Evolutionary conservation across 208 protist genomes (phyloP), one percentile per base, ranked within the genome.

Genomic region (Kentomonas sorsogonicus): DNA sequence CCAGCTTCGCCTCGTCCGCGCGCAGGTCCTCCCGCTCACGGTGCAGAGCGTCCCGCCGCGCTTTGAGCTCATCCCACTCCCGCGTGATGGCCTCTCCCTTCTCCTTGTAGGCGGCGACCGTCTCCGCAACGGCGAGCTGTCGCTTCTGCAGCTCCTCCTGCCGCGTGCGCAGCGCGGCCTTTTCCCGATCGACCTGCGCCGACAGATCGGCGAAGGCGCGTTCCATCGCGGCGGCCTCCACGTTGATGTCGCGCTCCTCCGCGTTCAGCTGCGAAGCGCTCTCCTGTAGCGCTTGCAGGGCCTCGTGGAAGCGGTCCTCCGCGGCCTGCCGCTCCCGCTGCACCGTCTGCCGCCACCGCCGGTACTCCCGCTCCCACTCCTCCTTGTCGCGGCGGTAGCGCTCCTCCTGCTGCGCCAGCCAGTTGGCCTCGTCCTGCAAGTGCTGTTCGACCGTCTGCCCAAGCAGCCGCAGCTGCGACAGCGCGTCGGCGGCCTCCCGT

Each of bases 321-420:
- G 74, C 77, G 1, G 58, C 51, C 23, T 52, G 61, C 29, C 76
- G 74, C 58, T 93, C 79, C 16, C 72, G 59, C 57, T 86, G 64
- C 33, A 85, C 81, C 34, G 79, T 62, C 27, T 78, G 72, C 56
- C 70, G 64, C 86, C 86, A 93, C 7, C 73, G 77, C 11, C 74
- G 64, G 60, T 90, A 83, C 62, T 89, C 79, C 10, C 82, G 72
- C 53, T 83, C 73, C 86, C 86, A 93, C 48, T 79, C 78, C 1
- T 64, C 68, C 7, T 68, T 59, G 38, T 46, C 77, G 16, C 68
- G 61, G 9, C 50, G 16, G 69, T 82, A 69, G 15, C 47, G 52
- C 1, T 73, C 47, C 67, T 89, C 74, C 51, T 86, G 77, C 63
- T 93, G 70, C 1, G 67, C 54, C 9, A 90, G 53, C 86, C 86